Base-by-base conservation (phyloP, 2,329 filamentous ascomycete species). In the Mariannaea sp. region DNA sequence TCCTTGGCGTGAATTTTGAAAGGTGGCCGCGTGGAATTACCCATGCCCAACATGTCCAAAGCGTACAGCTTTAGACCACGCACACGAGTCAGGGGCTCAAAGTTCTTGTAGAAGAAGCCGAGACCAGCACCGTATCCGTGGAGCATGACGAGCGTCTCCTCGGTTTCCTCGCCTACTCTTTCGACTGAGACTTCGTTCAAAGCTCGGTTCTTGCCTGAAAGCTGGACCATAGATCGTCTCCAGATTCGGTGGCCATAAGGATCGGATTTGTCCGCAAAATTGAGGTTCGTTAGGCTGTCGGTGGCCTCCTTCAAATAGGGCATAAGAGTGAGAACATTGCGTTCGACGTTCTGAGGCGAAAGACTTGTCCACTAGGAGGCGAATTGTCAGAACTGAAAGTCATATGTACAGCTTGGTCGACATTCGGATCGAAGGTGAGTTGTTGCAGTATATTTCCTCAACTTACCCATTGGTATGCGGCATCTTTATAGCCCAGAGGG, bases 81-180 rank as follows among this genome's bases (percentile, higher is more conserved):
- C 1, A 85, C 76, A 14, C 92, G 85, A 39, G 88, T 92, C 27
- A 99, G 75, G 5, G 87, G 85, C 72, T 99, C 94, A 56, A 96
- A 96, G 70, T 99, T 99, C 75, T 94, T 93, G 80, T 97, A 99
- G 79, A 96, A 99, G 75, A 99, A 97, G 17, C 93, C 94, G 1
- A 99, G 80, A 1, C 94, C 94, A 2, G 94, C 94, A 40, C 94
- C 94, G 71, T 99, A 99, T 56, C 94, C 94, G 70, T 99, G 94
- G 4, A 99, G 77, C 84, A 99, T 96, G 38, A 99, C 93, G 13
- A 99, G 79, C 36, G 90, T 94, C 67, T 97, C 87, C 40, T 95
- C 87, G 0, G 85, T 83, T 4, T 86, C 74, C 68, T 97, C 92
- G 29, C 86, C 90, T 1, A 91, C 75, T 43, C 92, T 82, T 75